Evolutionary conservation across 352 stramenopile species (phyloP).

Genomic region (Phytopythium montanum): DNA sequence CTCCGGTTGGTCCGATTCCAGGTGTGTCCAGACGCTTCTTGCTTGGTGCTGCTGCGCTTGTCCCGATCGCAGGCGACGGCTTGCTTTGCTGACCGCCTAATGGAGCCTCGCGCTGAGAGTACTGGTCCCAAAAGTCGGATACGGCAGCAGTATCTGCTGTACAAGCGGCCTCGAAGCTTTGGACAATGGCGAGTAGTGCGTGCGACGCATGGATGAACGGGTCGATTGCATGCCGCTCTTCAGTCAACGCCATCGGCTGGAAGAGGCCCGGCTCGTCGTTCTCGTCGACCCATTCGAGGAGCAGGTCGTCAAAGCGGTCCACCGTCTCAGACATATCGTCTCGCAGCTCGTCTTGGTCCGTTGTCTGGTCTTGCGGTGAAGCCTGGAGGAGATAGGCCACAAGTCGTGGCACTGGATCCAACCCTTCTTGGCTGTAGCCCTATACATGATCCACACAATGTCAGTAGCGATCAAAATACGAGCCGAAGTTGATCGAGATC

Average conservation of each 20-base stretch:
- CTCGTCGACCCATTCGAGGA: constrained; percentile 53
- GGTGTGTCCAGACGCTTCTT: constrained; percentile 38
- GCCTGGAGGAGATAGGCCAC: background rate
- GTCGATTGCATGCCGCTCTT: constrained; percentile 31
- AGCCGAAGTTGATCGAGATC: background rate
- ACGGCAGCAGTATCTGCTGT: background rate
- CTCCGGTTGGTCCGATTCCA: constrained; percentile 19
- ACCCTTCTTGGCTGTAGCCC: background rate
- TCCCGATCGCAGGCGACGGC: background rate
- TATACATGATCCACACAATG: background rate
- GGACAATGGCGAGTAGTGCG: constrained; percentile 13
- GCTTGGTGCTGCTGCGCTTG: constrained; percentile 13
- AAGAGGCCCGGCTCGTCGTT: constrained; percentile 30
- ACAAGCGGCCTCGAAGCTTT: background rate
- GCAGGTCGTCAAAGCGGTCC: background rate
- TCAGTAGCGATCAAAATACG: background rate
- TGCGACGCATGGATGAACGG: constrained; percentile 25
- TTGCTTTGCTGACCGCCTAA: background rate
- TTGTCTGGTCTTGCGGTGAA: background rate
- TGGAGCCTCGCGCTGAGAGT: background rate
- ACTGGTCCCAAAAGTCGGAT: background rate
- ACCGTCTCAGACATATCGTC: background rate
- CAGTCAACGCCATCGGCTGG: constrained; percentile 22
- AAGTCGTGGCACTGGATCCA: background rate
- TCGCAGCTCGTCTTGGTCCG: background rate